A percentile compares a stretch with the other conserved stretches of the same genome.
Evolutionary conservation across 1,284 basidiomycete species (phyloP).

Genomic region (Clitocybe nebularis): DNA sequence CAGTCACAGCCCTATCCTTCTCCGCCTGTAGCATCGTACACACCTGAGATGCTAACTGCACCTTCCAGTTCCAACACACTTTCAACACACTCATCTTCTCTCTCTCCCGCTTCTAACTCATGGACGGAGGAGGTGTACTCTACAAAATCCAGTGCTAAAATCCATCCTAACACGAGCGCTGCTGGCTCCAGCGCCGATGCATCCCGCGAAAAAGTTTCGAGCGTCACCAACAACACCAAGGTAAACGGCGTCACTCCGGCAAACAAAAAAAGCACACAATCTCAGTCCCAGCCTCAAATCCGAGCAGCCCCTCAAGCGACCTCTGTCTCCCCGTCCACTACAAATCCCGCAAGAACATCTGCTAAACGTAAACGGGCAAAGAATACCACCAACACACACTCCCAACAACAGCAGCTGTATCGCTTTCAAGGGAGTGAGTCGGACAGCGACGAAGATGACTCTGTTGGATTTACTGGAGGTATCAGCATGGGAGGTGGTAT

Average conservation of each 20-base stretch:
- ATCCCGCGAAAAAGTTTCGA: neutral
- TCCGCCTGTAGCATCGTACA: slow-evolving; percentile 9
- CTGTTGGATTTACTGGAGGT: slow-evolving; percentile 9
- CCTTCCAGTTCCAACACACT: slow-evolving; percentile 16
- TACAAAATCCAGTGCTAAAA: slow-evolving; percentile 5
- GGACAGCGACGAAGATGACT: slow-evolving; percentile 28
- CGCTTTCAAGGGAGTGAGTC: slow-evolving; percentile 18
- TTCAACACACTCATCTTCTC: slow-evolving; percentile 22
- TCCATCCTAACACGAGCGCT: neutral
- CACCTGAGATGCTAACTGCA: slow-evolving; percentile 8
- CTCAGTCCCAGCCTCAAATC: slow-evolving; percentile 10
- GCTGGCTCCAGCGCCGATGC: neutral
- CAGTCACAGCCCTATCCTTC: slow-evolving; percentile 6
- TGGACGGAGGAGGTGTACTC: slow-evolving; percentile 18
- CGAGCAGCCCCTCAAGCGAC: slow-evolving; percentile 12
- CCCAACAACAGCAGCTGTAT: slow-evolving; percentile 10
- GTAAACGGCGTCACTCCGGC: neutral
- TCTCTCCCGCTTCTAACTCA: slow-evolving; percentile 16
- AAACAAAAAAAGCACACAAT: slow-evolving; percentile 3
- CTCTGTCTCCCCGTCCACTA: neutral
- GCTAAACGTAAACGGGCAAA: slow-evolving; percentile 32
- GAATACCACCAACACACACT: slow-evolving; percentile 16
- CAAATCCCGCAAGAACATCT: slow-evolving; percentile 14
- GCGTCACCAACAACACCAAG: neutral
- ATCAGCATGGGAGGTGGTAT: slow-evolving; percentile 27